phyloP scores from a whole-genome alignment of 1,139 yeast genomes.

The Candida sanyaensis region DNA sequence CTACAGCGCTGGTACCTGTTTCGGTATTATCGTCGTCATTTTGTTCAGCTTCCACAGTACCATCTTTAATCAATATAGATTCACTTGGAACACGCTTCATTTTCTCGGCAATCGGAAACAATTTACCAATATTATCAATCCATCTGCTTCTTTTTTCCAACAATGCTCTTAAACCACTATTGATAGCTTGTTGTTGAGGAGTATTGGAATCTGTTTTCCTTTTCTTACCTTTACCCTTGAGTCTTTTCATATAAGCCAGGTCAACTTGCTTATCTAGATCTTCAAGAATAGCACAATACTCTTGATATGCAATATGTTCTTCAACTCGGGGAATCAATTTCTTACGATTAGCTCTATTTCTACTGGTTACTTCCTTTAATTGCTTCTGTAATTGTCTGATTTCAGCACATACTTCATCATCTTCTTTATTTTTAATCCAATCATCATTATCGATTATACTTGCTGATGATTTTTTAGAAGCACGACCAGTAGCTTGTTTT shows the following conservation, averaged over 20 bases:
- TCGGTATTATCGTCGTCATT: constrained; percentile 40
- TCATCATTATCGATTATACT: constrained; percentile 61
- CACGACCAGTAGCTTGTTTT: constrained; percentile 23
- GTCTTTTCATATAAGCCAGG: constrained; percentile 84
- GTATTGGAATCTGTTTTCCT: constrained; percentile 55
- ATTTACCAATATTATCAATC: constrained; percentile 86
- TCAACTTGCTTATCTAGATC: constrained; percentile 96
- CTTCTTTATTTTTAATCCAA: constrained; percentile 84
- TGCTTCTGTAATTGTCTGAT: constrained; percentile 72
- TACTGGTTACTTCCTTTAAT: constrained; percentile 58
- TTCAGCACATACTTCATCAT: constrained; percentile 91
- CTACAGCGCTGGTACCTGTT: constrained; percentile 16
- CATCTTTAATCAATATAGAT: constrained; percentile 48
- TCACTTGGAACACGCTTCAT: constrained; percentile 76
- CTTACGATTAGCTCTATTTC: constrained; percentile 70
- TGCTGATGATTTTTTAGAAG: constrained; percentile 21
- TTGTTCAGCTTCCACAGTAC: constrained; percentile 43
- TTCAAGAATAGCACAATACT: constrained; percentile 83
- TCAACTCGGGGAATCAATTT: constrained; percentile 73
- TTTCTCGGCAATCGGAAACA: constrained; percentile 67
- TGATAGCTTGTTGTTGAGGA: constrained; percentile 57
- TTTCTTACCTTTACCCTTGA: constrained; percentile 80
- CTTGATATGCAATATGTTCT: constrained; percentile 94
- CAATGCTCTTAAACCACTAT: constrained; percentile 74
- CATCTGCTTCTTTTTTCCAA: constrained; percentile 86